phyloP scores from a whole-genome alignment of 2,329 filamentous ascomycete species.

The Knufia petricola region DNA sequence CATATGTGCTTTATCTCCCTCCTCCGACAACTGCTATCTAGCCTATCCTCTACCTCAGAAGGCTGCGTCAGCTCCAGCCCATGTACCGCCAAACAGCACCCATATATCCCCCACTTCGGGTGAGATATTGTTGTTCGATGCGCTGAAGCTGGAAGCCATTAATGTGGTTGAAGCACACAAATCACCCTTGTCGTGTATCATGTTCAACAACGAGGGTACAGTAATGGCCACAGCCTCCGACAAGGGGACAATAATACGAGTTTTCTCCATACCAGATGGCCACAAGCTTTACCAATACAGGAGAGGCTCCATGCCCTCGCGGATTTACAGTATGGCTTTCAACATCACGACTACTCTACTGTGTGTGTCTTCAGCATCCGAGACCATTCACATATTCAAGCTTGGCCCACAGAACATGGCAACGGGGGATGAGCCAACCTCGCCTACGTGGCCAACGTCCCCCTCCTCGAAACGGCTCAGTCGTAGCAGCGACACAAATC shows the following conservation, averaged over 20 bases:
- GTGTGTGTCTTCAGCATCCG: constrained; percentile 90
- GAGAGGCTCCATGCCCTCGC: constrained; percentile 85
- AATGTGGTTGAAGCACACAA: constrained; percentile 94
- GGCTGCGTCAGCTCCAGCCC: constrained; percentile 54
- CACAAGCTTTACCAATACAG: constrained; percentile 95
- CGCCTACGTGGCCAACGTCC: constrained; percentile 15
- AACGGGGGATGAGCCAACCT: constrained; percentile 14
- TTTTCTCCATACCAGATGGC: constrained; percentile 83
- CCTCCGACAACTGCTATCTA: constrained; percentile 90
- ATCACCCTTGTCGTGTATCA: constrained; percentile 79
- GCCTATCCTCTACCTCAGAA: constrained; percentile 79
- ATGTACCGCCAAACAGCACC: constrained; percentile 71
- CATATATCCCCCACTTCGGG: constrained; percentile 79
- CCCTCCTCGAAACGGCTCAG: constrained; percentile 18
- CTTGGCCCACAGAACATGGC: constrained; percentile 38
- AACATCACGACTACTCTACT: constrained; percentile 87
- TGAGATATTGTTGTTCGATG: constrained; percentile 87
- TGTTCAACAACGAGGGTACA: constrained; percentile 85
- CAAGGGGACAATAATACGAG: constrained; percentile 92
- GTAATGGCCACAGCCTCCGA: constrained; percentile 90
- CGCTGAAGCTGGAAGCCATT: constrained; percentile 77
- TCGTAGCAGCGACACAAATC: constrained; percentile 30
- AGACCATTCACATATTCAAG: constrained; percentile 94
- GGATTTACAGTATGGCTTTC: constrained; percentile 98
- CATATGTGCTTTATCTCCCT: constrained; percentile 86